Percentiles rank a stretch among this genome's conserved stretches.
Conservation (phyloP, 2,329 filamentous ascomycete genomes). For the Leptosphaerulina australis region DNA sequence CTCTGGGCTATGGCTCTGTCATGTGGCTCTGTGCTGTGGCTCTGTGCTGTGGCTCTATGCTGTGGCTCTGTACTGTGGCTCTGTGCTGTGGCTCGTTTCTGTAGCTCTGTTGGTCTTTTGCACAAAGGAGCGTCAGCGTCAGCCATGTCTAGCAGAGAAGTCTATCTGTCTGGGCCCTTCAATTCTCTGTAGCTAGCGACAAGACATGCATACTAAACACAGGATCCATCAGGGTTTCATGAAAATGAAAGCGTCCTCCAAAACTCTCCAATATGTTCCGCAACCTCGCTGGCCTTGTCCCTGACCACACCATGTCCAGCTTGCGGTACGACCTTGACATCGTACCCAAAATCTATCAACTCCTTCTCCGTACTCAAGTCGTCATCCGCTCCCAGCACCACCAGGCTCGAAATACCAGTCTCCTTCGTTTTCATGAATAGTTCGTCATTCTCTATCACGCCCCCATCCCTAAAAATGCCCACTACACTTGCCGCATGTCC, state of each 20-base stretch:
- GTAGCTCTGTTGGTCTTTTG: no score
- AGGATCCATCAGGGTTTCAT: no score
- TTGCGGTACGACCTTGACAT: conserved; percentile 47
- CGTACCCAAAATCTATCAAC: conserved; percentile 44
- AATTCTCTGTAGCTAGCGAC: no score
- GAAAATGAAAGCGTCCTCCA: conserved; percentile 12
- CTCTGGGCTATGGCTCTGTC: no score
- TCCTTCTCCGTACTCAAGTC: conserved; percentile 42
- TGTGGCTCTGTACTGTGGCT: no score
- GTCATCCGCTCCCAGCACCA: conserved; percentile 50
- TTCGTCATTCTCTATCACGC: conserved; percentile 49
- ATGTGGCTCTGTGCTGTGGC: no score
- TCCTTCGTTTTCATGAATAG: conserved; percentile 38
- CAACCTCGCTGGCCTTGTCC: conserved; percentile 48
- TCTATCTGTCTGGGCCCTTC: no score
- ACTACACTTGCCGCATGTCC: conserved; percentile 57
- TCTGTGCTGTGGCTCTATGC: no score
- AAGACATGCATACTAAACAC: no score
- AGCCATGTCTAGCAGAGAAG: no score
- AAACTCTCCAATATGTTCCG: conserved; percentile 39
- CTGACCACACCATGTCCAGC: conserved; percentile 53
- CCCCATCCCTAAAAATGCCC: conserved; percentile 55
- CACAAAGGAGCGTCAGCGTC: no score
- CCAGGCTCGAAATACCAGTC: conserved; percentile 34
- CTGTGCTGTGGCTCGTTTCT: no score